Base-by-base conservation (phyloP, 805 yeast species). In the Saccharomycopsis olivae region DNA sequence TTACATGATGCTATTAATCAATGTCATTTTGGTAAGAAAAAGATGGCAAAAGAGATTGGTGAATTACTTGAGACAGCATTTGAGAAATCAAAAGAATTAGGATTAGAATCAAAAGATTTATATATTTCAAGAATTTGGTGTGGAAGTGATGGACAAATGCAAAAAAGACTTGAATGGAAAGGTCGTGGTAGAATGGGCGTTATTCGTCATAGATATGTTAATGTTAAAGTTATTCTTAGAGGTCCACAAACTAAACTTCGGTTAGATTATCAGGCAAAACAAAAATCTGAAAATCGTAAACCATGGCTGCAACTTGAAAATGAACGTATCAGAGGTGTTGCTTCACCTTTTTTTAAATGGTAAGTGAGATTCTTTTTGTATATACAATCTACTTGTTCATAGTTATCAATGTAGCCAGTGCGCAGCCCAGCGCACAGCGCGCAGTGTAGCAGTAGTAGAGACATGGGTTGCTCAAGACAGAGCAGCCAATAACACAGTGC, bases 181-280 rank as follows among this genome's bases (percentile, higher is more conserved):
- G 95, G 92, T 48, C 77, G 97, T 64, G 96, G 96, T 48, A 75
- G 95, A 59, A 68, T 73, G 16, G 97, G 97, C 56, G 61, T 83
- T 42, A 70, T 82, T 37, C 70, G 68, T 24, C 92, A 84, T 53
- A 75, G 82, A 46, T 81, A 72, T 56, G 77, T 86, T 38, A 95
- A 89, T 59, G 75, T 88, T 24, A 75, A 80, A 62, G 83, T 84
- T 33, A 68, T 89, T 43, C 65, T 89, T 43, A 80, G 76, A 56
- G 71, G 85, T 3, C 68, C 73, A 34, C 74, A 73, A 48, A 82
- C 94, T 11, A 62, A 66, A 52, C 56, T 62, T 46, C 70, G 94
- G 58, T 53, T 73, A 39, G 71, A 64, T 13, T 73, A 71, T 64
- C 94, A 83, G 54, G 61, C 65, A 46, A 59, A 66, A 40, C 62